A percentile compares a stretch with the other conserved stretches of the same genome.
These are phyloP conservation scores for Curvularia verruculosa DNA, from an alignment of 2,329 filamentous ascomycete species.

Conservation along the genomic window DNA sequence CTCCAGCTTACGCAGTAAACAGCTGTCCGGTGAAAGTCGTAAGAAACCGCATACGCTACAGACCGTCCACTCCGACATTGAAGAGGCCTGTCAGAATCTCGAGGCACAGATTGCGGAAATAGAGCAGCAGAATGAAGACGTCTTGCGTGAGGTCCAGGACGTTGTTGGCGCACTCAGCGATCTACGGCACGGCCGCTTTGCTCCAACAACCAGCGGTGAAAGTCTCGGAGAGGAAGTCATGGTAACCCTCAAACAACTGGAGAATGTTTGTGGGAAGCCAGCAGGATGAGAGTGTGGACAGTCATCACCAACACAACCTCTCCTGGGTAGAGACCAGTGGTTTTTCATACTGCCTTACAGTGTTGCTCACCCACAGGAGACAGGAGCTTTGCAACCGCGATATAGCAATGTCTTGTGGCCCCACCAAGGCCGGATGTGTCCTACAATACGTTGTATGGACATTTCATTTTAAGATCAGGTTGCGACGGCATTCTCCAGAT, in stretches of 20 bases:
- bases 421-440: neutral
- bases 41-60: conserved; percentile 64
- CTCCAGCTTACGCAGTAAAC: conserved; percentile 19
- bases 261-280: conserved; percentile 61
- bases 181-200: conserved; percentile 77
- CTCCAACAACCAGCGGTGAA: conserved; percentile 59
- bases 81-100: conserved; percentile 68
- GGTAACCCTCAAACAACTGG: conserved; percentile 67
- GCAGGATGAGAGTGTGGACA: conserved; percentile 23
- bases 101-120: conserved; percentile 71
- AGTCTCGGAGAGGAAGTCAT: conserved; percentile 69
- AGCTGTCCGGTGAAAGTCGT: conserved; percentile 63
- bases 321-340: neutral
- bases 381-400: neutral
- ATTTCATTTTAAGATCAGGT: neutral
- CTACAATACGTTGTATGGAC: neutral
- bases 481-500: neutral
- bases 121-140: conserved; percentile 66
- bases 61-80: conserved; percentile 72
- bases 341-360: neutral
- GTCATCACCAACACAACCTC: neutral
- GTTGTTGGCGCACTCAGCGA: conserved; percentile 79
- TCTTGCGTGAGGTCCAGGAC: conserved; percentile 67
- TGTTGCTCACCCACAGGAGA: neutral
- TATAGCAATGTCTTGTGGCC: neutral